Conservation (phyloP, 2,329 filamentous ascomycete species). For the Colletotrichum plurivorum region DNA sequence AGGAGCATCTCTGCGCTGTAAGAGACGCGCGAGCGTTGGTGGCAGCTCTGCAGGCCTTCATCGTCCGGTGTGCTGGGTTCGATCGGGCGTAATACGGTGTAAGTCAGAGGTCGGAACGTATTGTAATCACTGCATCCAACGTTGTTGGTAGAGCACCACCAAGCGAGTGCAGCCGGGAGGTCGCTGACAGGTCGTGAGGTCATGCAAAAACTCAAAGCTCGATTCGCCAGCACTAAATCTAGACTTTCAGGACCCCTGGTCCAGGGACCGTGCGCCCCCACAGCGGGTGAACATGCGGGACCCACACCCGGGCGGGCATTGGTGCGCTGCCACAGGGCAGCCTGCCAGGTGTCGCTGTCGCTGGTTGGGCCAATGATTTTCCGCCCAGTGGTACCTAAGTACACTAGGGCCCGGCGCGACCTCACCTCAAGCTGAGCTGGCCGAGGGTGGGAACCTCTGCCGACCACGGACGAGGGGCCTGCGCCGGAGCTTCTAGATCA, state of each 20-base stretch:
- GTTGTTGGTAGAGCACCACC: background rate
- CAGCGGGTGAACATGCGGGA: slow-evolving; percentile 21
- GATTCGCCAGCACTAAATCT: slow-evolving; percentile 37
- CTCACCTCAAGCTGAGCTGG: slow-evolving; percentile 20
- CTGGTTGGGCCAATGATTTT: slow-evolving; percentile 39
- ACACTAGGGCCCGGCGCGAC: background rate
- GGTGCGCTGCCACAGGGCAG: background rate
- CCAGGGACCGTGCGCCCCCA: slow-evolving; percentile 35
- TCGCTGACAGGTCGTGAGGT: slow-evolving; percentile 42
- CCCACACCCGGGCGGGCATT: slow-evolving; percentile 26
- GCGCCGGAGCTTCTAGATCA: slow-evolving; percentile 19
- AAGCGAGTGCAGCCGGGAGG: slow-evolving; percentile 19
- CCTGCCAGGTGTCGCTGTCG: background rate
- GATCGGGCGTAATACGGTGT: background rate
- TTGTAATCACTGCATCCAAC: slow-evolving; percentile 16
- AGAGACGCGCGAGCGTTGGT: slow-evolving; percentile 34
- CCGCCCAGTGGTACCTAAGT: slow-evolving; percentile 20
- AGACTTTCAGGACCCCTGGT: slow-evolving; percentile 34
- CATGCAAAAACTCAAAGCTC: slow-evolving; percentile 40
- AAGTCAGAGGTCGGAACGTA: background rate
- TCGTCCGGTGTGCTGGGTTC: slow-evolving; percentile 4
- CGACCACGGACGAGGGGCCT: slow-evolving; percentile 5
- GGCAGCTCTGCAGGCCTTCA: slow-evolving; percentile 35
- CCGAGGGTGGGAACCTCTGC: slow-evolving; percentile 27
- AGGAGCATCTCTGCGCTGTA: slow-evolving; percentile 32